Evolutionary conservation across 1,284 basidiomycete species (phyloP).

Genomic region (Sutorius eximius): DNA sequence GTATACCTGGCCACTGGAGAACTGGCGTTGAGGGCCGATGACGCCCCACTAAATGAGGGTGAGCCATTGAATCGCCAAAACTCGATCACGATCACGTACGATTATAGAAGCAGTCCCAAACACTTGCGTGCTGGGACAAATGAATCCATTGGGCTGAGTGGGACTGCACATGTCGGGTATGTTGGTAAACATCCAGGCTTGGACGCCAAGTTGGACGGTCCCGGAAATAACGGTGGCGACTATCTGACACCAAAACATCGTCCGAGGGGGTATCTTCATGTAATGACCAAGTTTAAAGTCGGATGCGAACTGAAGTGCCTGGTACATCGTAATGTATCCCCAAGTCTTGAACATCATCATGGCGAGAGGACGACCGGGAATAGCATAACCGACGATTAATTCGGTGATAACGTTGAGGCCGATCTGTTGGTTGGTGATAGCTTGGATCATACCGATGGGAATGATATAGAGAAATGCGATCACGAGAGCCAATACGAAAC

Average conservation of each 20-base stretch:
- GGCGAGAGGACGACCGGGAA: slow-evolving; percentile 45
- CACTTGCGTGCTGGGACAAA: slow-evolving; percentile 41
- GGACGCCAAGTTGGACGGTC: slow-evolving; percentile 44
- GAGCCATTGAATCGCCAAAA: neutral
- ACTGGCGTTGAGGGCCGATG: slow-evolving; percentile 41
- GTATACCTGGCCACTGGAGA: slow-evolving; percentile 31
- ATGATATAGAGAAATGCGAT: slow-evolving; percentile 52
- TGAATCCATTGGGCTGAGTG: slow-evolving; percentile 31
- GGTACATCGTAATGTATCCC: slow-evolving; percentile 39
- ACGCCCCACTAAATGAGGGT: slow-evolving; percentile 37
- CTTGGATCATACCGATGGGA: slow-evolving; percentile 46
- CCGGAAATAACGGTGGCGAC: slow-evolving; percentile 44
- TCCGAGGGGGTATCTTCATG: slow-evolving; percentile 52
- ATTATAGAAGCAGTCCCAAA: slow-evolving; percentile 43
- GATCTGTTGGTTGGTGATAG: slow-evolving; percentile 47
- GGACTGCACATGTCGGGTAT: slow-evolving; percentile 31
- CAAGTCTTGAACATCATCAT: slow-evolving; percentile 50
- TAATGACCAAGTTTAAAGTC: slow-evolving; percentile 52
- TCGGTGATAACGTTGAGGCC: slow-evolving; percentile 51
- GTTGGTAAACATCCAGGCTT: slow-evolving; percentile 42
- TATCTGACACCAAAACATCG: slow-evolving; percentile 46
- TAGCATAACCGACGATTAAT: slow-evolving; percentile 44
- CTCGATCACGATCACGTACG: slow-evolving; percentile 11
- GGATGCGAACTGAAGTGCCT: slow-evolving; percentile 43
- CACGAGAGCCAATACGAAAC: slow-evolving; percentile 42